phyloP scores from a whole-genome alignment of 139 green algal species.

The Picochlorum sp. region DNA sequence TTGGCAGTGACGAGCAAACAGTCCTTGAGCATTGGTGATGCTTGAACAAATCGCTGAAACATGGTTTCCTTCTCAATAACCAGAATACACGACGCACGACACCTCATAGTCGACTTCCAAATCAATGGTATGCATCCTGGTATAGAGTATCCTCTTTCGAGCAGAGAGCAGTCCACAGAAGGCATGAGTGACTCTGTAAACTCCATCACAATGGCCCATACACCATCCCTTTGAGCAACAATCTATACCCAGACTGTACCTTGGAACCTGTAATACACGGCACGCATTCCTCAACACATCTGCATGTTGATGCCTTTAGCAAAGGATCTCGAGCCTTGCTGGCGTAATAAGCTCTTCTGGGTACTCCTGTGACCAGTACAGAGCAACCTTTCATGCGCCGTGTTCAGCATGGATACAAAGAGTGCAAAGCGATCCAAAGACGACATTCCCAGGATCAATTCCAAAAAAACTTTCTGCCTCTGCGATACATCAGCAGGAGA shows the following conservation, averaged over 20 bases:
- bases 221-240: conserved; percentile 56
- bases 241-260: conserved; percentile 47
- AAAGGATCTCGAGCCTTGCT: conserved; percentile 27
- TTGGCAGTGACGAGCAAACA: conserved; percentile 67
- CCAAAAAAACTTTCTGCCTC: no score
- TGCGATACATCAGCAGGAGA: no score
- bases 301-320: conserved; percentile 28
- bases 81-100: conserved; percentile 37
- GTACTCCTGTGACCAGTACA: conserved; percentile 30
- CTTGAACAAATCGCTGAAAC: conserved; percentile 41
- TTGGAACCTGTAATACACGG: conserved; percentile 48
- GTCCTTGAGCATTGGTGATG: conserved; percentile 45
- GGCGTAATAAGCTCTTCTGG: conserved; percentile 67
- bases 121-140: conserved; percentile 47
- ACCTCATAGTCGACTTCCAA: conserved; percentile 29
- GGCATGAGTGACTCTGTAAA: neutral
- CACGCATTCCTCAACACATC: conserved; percentile 51
- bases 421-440: conserved; percentile 19
- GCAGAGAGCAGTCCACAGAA: conserved; percentile 2
- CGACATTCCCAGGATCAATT: no score
- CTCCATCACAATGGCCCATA: conserved; percentile 41
- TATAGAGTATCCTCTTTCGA: conserved; percentile 23
- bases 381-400: conserved; percentile 44
- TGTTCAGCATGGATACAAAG: conserved; percentile 43
- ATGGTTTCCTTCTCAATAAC: conserved; percentile 80